Percentiles rank a stretch among this genome's conserved stretches.
Evolutionary conservation across 805 yeast genomes (phyloP).

Genomic region (Sugiyamaella smithiae): DNA sequence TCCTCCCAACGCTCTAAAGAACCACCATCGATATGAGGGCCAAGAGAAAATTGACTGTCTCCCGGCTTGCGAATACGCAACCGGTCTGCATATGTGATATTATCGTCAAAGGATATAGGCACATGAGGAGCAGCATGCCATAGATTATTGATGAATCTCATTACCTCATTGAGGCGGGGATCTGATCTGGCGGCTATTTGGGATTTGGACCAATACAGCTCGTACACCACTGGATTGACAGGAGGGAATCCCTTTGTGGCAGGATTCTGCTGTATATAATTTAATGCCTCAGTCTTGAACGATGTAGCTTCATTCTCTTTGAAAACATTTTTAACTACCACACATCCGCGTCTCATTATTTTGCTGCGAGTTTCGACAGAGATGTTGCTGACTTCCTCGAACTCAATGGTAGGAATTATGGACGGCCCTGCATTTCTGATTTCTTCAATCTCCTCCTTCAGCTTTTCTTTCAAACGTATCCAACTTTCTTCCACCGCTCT

Average conservation of each 20-base stretch:
- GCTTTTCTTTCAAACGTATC: conserved; percentile 6
- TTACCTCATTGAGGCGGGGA: conserved; percentile 34
- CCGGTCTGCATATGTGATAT: conserved; percentile 44
- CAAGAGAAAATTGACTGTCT: conserved; percentile 32
- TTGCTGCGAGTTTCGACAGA: conserved; percentile 3
- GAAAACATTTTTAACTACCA: conserved; percentile 36
- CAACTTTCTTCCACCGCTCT: conserved; percentile 7
- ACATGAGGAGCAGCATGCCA: conserved; percentile 34
- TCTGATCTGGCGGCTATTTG: conserved; percentile 42
- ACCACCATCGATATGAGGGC: conserved; percentile 44
- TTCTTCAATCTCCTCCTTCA: conserved; percentile 12
- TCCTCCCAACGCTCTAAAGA: conserved; percentile 49
- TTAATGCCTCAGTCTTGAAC: conserved; percentile 28
- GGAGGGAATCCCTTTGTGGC: conserved; percentile 29
- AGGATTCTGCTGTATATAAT: conserved; percentile 33
- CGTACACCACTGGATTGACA: conserved; percentile 30
- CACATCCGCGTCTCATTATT: conserved; percentile 30
- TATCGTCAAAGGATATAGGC: conserved; percentile 33
- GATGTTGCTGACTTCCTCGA: conserved; percentile 3
- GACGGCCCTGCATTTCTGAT: conserved; percentile 8
- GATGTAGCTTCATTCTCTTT: conserved; percentile 28
- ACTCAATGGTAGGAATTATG: conserved; percentile 15
- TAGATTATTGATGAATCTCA: conserved; percentile 30
- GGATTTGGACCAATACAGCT: conserved; percentile 41
- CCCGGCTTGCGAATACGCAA: conserved; percentile 43